Conservation (phyloP, 305 asterid species). For the Fraxinus baroniana region DNA sequence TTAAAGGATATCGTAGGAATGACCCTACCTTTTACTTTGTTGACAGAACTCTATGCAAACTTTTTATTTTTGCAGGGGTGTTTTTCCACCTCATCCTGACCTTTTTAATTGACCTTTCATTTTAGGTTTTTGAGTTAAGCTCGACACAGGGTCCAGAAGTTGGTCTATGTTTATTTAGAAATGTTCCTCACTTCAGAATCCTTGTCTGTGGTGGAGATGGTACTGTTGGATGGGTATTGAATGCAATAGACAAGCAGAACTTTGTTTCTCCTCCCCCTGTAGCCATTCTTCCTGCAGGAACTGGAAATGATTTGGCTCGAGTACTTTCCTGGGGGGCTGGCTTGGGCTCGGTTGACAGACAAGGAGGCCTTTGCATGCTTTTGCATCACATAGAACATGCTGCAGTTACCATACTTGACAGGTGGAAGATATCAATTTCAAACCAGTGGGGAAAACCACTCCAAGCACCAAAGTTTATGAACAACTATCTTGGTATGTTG, state of each 20-base stretch:
- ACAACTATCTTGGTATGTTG: conserved; percentile 88
- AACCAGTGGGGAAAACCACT: conserved; percentile 67
- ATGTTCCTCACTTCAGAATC: conserved; percentile 82
- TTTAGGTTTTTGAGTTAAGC: conserved; percentile 77
- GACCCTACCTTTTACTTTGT: background rate
- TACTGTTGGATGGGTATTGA: conserved; percentile 92
- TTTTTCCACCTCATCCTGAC: conserved; percentile 8
- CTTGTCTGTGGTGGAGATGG: conserved; percentile 99
- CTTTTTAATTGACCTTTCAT: conserved; percentile 10
- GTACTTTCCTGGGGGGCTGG: conserved; percentile 98
- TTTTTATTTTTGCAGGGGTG: background rate
- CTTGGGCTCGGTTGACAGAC: conserved; percentile 94
- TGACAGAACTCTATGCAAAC: conserved; percentile 1
- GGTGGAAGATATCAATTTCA: conserved; percentile 80
- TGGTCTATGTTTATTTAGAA: conserved; percentile 79
- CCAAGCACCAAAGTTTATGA: conserved; percentile 71
- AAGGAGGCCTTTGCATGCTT: conserved; percentile 89
- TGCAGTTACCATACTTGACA: conserved; percentile 97
- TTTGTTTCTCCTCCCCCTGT: conserved; percentile 97
- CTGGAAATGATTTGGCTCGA: conserved; percentile 97
- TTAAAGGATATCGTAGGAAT: background rate
- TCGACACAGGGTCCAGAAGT: conserved; percentile 83
- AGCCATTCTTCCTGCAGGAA: conserved; percentile 98
- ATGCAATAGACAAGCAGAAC: conserved; percentile 83
- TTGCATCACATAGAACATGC: conserved; percentile 90